Evolutionary conservation across 164 flowering plant genomes (phyloP), one percentile per base, ranked within the genome.

Genomic region (Nelumbo lutea): DNA sequence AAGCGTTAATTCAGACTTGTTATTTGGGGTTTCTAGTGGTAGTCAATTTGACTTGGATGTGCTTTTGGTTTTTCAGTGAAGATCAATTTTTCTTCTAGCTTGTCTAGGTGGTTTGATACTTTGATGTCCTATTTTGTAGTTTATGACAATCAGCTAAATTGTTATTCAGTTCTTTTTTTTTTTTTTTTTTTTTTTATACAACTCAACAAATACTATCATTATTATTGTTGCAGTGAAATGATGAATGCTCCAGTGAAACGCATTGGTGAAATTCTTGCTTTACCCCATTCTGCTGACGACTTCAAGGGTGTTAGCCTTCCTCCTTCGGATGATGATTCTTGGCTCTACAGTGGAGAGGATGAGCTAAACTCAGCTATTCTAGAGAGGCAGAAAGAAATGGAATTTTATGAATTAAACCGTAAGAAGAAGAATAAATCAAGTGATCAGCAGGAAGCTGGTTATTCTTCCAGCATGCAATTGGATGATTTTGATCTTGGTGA

Each of bases 281-380:
- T 82, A 8, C 90, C 90, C 38, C 75, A 81, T 76, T 81, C 86
- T 6, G 76, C 71, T 5, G 83, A 89, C 69, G 97, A 89, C 59
- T 95, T 95, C 67, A 81, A 58, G 73, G 79, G 71, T 71, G 72
- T 78, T 67, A 86, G 86, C 57, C 78, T 89, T 62, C 95, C 95
- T 58, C 88, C 95, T 68, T 88, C 97, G 45, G 96, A 95, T 81
- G 84, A 84, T 82, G 97, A 95, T 78, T 84, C 90, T 51, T 95
- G 99, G 99, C 90, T 95, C 45, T 90, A 90, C 79, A 67, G 71
- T 80, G 99, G 93, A 46, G 99, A 92, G 75, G 90, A 85, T 66
- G 98, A 95, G 79, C 78, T 95, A 75, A 86, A 87, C 64, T 73
- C 86, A 52, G 96, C 88, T n/a, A 84, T 95, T 59, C 70, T 73